These are phyloP conservation scores for Pleodorina starrii DNA, from an alignment of 139 green algal genomes.

Conservation along the genomic window DNA sequence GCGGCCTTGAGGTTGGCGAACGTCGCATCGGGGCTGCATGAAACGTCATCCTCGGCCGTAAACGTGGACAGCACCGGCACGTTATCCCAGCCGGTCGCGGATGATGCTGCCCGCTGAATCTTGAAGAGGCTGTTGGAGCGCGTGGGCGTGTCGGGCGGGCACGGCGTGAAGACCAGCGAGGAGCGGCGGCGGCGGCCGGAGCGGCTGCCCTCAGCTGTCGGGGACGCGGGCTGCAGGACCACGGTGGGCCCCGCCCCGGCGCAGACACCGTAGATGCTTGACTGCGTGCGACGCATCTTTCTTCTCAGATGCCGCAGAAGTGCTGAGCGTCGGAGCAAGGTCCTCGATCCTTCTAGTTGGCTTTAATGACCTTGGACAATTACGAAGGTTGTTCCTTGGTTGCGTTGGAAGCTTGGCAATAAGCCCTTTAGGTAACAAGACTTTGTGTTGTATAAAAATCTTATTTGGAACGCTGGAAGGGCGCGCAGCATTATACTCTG, in stretches of 20 bases:
- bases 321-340: too few species aligned
- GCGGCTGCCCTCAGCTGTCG: not conserved
- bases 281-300: conserved; percentile 5
- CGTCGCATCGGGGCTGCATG: not conserved
- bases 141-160: not conserved
- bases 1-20: not conserved
- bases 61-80: not conserved
- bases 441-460: too few species aligned
- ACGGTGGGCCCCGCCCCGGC: not conserved
- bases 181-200: not conserved
- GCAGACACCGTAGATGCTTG: not conserved
- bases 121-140: not conserved
- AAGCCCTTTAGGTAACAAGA: too few species aligned
- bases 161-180: not conserved
- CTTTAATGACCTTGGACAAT: too few species aligned
- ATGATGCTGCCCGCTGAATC: not conserved
- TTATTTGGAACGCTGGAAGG: too few species aligned
- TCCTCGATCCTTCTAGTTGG: too few species aligned
- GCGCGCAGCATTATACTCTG: too few species aligned
- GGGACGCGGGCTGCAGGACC: not conserved
- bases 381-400: too few species aligned
- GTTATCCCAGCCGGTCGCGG: conserved; percentile 1
- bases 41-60: not conserved
- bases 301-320: too few species aligned
- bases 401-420: too few species aligned